Conservation (phyloP, 257 asterid genomes). For the Buddleja alternifolia region DNA sequence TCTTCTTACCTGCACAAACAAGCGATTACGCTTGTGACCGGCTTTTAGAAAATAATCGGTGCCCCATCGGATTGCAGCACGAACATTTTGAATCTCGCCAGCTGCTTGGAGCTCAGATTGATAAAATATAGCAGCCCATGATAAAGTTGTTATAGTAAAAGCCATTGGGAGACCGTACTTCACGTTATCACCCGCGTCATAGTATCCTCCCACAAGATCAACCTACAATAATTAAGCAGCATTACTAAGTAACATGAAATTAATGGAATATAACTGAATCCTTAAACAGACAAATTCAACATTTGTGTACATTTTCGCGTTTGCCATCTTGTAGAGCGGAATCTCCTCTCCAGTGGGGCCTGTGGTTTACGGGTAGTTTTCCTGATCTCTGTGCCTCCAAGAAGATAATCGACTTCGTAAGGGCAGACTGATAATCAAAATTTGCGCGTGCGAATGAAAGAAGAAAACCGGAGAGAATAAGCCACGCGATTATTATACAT, state of each 20-base stretch:
- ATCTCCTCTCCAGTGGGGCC: conserved; percentile 81
- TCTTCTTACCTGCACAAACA: conserved; percentile 65
- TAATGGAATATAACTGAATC: background rate
- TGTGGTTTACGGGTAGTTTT: conserved; percentile 64
- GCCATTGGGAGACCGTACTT: conserved; percentile 89
- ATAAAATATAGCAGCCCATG: conserved; percentile 70
- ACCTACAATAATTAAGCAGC: conserved; percentile 40
- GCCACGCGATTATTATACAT: conserved; percentile 32
- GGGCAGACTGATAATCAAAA: conserved; percentile 61
- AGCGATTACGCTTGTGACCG: conserved; percentile 38
- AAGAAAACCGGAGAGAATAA: conserved; percentile 30
- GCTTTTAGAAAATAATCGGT: conserved; percentile 75
- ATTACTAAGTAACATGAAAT: background rate
- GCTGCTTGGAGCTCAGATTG: conserved; percentile 52
- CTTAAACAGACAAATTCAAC: background rate
- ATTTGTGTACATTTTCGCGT: conserved; percentile 45
- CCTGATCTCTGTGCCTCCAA: conserved; percentile 92
- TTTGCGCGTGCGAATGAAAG: conserved; percentile 31
- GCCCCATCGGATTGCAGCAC: conserved; percentile 69
- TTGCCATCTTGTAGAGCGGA: conserved; percentile 79
- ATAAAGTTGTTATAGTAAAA: conserved; percentile 69
- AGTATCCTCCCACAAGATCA: conserved; percentile 88
- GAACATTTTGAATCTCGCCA: conserved; percentile 59
- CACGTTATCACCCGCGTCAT: conserved; percentile 87
- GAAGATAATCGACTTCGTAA: conserved; percentile 69